phyloP scores from a whole-genome alignment of 805 yeast species.

The Phaffomyces opuntiae region DNA sequence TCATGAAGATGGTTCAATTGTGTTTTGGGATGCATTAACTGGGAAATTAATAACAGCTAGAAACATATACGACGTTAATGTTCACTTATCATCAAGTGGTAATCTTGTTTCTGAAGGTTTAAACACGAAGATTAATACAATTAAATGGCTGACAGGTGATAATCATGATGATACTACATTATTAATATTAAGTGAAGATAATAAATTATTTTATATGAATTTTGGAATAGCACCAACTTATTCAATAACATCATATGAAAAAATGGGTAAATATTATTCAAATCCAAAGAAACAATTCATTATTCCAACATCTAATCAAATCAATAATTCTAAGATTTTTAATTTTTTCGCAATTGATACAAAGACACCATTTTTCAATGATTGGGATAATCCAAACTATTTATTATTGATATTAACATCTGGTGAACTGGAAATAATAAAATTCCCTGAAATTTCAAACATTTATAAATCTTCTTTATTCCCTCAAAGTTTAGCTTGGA shows the following conservation, averaged over 20 bases:
- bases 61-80: slow-evolving; percentile 54
- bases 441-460: slow-evolving; percentile 48
- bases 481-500: slow-evolving; percentile 76
- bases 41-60: slow-evolving; percentile 75
- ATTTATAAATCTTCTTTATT: slow-evolving; percentile 51
- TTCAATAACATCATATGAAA: slow-evolving; percentile 73
- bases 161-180: slow-evolving; percentile 79
- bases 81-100: slow-evolving; percentile 44
- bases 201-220: slow-evolving; percentile 50
- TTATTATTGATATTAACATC: slow-evolving; percentile 51
- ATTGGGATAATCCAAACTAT: slow-evolving; percentile 69
- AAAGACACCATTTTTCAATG: slow-evolving; percentile 69
- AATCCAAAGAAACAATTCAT: slow-evolving; percentile 48
- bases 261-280: slow-evolving; percentile 73
- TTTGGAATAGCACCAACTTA: slow-evolving; percentile 78
- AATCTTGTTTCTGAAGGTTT: slow-evolving; percentile 13
- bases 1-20: slow-evolving; percentile 78
- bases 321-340: slow-evolving; percentile 35
- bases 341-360: slow-evolving; percentile 49
- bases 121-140: slow-evolving; percentile 39
- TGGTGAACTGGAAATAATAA: slow-evolving; percentile 58
- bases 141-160: slow-evolving; percentile 71
- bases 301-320: slow-evolving; percentile 38
- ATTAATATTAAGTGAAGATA: slow-evolving; percentile 54
- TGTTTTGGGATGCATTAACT: slow-evolving; percentile 86